Percentiles rank a stretch among this genome's conserved stretches.
Evolutionary conservation across 495 filamentous ascomycete species (phyloP).

Genomic region (Cercophora scortea): DNA sequence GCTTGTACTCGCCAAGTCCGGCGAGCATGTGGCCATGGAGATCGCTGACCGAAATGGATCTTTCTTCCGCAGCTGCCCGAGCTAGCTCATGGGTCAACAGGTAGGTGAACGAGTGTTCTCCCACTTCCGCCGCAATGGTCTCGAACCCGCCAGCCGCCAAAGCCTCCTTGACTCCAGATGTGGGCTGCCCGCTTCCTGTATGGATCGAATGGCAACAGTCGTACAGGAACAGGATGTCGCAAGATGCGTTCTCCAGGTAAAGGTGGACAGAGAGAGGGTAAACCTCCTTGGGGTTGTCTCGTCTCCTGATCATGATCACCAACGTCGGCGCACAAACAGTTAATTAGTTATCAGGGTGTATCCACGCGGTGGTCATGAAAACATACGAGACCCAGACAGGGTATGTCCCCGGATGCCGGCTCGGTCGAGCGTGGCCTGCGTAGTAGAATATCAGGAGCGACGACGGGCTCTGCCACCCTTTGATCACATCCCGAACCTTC

Average conservation of each 20-base stretch:
- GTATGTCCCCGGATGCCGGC: too few relatives aligned
- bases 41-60: background rate
- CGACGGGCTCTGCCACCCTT: too few relatives aligned
- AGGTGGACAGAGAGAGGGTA: slow-evolving; percentile 1
- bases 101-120: slow-evolving; percentile 3
- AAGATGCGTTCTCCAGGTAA: background rate
- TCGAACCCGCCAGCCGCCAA: slow-evolving; percentile 4
- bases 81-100: slow-evolving; percentile 3
- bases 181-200: background rate
- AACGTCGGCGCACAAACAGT: too few relatives aligned
- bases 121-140: slow-evolving; percentile 4
- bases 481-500: too few relatives aligned
- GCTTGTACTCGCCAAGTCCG: background rate
- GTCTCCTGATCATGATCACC: too few relatives aligned
- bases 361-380: too few relatives aligned
- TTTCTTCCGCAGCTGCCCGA: background rate
- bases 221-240: slow-evolving; percentile 6
- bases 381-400: too few relatives aligned
- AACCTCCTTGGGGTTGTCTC: too few relatives aligned
- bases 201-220: slow-evolving; percentile 9
- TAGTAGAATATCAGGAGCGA: too few relatives aligned
- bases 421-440: too few relatives aligned
- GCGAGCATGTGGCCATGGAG: slow-evolving; percentile 1
- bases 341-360: too few relatives aligned
- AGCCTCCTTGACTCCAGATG: slow-evolving; percentile 3